These are phyloP conservation scores for Vitis riparia DNA, from an alignment of 164 flowering plant genomes.

Conservation along the genomic window DNA sequence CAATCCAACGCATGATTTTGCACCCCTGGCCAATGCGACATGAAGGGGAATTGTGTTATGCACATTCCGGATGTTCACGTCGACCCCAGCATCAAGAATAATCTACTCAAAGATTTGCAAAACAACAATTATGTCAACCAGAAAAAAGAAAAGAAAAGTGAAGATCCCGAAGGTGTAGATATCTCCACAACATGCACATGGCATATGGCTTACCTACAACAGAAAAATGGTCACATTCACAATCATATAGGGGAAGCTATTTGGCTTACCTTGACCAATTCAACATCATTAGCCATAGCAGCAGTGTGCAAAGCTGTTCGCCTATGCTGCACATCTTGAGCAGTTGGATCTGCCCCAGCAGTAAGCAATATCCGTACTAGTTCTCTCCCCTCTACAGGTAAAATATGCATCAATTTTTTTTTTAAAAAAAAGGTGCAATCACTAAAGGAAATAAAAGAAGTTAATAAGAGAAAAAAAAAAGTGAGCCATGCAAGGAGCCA, in stretches of 20 bases:
- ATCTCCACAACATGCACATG: too few species aligned
- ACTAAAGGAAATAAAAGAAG: too few species aligned
- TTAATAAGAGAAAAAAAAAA: too few species aligned
- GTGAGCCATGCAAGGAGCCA: too few species aligned
- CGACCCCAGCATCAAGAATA: conserved; percentile 92
- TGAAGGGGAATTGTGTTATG: conserved; percentile 93
- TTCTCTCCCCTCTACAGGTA: conserved; percentile 77
- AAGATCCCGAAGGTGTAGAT: not conserved
- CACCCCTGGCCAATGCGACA: conserved; percentile 96
- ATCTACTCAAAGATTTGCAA: conserved; percentile 41
- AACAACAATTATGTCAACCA: not conserved
- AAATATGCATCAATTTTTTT: not conserved
- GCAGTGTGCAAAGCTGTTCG: conserved; percentile 93
- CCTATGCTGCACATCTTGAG: conserved; percentile 78
- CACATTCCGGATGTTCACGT: conserved; percentile 81
- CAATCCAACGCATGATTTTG: conserved; percentile 85
- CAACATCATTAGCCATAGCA: conserved; percentile 91
- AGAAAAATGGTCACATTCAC: not conserved
- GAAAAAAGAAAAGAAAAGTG: not conserved
- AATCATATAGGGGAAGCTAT: not conserved
- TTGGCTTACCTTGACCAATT: conserved; percentile 75
- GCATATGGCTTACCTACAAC: too few species aligned
- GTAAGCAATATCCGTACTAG: conserved; percentile 77
- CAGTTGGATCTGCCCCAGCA: conserved; percentile 93
- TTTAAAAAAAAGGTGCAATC: too few species aligned